Percentiles rank a stretch among this genome's conserved stretches.
Conservation (phyloP, 2,329 filamentous ascomycete species). For the Phoma herbarum region DNA sequence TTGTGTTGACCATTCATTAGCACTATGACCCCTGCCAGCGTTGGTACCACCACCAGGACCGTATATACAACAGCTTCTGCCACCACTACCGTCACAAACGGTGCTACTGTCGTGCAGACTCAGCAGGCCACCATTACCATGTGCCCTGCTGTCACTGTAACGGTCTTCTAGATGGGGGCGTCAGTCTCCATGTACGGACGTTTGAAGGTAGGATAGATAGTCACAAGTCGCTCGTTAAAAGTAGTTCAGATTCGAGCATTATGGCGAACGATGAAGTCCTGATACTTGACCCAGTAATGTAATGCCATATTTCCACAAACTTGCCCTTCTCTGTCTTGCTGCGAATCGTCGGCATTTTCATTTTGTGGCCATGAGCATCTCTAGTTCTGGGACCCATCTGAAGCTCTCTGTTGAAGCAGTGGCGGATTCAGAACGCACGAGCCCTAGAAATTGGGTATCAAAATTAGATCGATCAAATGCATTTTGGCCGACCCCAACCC, state of each 20-base stretch:
- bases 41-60: slow-evolving; percentile 11
- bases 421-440: no score
- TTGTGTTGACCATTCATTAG: neutral
- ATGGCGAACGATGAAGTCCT: neutral
- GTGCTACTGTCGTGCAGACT: neutral
- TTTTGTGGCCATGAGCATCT: no score
- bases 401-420: no score
- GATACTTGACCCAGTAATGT: neutral
- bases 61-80: slow-evolving; percentile 7
- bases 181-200: neutral
- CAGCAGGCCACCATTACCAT: slow-evolving; percentile 11
- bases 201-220: neutral
- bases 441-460: no score
- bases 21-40: slow-evolving; percentile 10
- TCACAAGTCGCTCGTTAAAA: slow-evolving; percentile 4
- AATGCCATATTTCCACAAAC: no score
- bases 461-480: no score
- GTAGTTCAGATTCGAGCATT: neutral
- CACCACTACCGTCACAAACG: slow-evolving; percentile 5
- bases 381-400: no score
- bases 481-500: no score
- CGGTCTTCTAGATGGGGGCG: neutral
- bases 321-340: no score
- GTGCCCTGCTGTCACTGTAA: slow-evolving; percentile 8
- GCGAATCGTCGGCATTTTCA: no score